Percentiles rank a stretch among this genome's conserved stretches.
Evolutionary conservation across 1,139 yeast genomes (phyloP).

Genomic region (Geotrichum candidum): DNA sequence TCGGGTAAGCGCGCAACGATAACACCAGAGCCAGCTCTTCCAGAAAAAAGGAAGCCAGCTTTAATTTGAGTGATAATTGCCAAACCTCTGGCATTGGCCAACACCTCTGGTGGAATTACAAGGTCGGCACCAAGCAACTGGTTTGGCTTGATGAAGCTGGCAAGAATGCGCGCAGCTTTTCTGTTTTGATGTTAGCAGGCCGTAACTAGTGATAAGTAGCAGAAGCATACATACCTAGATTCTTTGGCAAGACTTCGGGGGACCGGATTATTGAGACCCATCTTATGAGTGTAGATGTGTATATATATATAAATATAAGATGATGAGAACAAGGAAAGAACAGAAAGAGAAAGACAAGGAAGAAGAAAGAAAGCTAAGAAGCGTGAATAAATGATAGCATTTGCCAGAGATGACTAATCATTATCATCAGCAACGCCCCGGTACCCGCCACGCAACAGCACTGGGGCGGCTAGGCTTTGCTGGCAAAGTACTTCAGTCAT

Average conservation of each 20-base stretch:
- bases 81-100: conserved; percentile 86
- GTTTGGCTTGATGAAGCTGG: conserved; percentile 92
- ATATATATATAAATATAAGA: neutral
- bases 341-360: neutral
- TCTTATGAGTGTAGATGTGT: conserved; percentile 22
- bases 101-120: conserved; percentile 83
- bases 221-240: conserved; percentile 55
- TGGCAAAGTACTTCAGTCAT: neutral
- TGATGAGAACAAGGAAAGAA: neutral
- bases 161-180: conserved; percentile 90
- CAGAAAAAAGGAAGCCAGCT: conserved; percentile 93
- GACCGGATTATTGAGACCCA: conserved; percentile 89
- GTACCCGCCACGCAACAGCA: neutral
- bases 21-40: conserved; percentile 96
- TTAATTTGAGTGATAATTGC: conserved; percentile 73
- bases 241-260: conserved; percentile 87
- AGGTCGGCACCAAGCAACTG: conserved; percentile 83
- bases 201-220: neutral
- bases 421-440: neutral
- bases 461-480: neutral
- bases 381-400: neutral
- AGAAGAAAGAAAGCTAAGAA: neutral
- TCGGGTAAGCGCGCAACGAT: conserved; percentile 91
- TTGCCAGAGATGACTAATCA: neutral
- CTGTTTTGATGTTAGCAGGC: conserved; percentile 34